phyloP scores from a whole-genome alignment of 495 filamentous ascomycete genomes.

The Beverwykella pulmonaria region DNA sequence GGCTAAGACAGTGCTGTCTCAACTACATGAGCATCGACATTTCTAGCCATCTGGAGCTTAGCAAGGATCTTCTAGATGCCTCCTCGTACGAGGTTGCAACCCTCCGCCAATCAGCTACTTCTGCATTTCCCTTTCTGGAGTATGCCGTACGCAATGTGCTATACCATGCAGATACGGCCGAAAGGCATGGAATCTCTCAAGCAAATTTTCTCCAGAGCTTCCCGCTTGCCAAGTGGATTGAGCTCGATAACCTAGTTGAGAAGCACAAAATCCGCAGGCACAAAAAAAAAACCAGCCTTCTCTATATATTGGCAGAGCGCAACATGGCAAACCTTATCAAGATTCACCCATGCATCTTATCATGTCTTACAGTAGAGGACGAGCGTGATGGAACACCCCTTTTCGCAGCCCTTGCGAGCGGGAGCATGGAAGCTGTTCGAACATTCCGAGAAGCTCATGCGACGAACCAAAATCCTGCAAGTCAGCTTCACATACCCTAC shows the following conservation, averaged over 20 bases:
- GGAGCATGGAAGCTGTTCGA: no score
- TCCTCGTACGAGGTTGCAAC: background rate
- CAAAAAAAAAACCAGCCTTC: constrained; percentile 7
- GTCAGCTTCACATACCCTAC: no score
- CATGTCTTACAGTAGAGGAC: constrained; percentile 1
- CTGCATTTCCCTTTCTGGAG: constrained; percentile 23
- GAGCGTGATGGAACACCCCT: constrained; percentile 17
- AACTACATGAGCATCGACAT: constrained; percentile 16
- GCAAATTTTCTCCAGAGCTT: constrained; percentile 17
- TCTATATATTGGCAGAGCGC: constrained; percentile 24
- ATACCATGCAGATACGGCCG: constrained; percentile 29
- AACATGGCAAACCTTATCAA: constrained; percentile 25
- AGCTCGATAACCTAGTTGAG: constrained; percentile 21
- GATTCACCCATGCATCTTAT: background rate
- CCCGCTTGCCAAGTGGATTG: constrained; percentile 12
- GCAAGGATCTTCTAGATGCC: constrained; percentile 1
- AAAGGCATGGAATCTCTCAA: constrained; percentile 11
- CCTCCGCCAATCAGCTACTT: constrained; percentile 13
- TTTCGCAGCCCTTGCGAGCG: constrained; percentile 16
- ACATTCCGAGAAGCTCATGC: no score
- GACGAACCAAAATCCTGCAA: no score
- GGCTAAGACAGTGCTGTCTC: constrained; percentile 27
- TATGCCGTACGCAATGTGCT: constrained; percentile 31
- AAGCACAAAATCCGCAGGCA: constrained; percentile 19
- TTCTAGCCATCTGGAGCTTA: background rate